These are phyloP conservation scores for Baudoinia panamericana DNA, from an alignment of 495 filamentous ascomycete species.

Conservation along the genomic window DNA sequence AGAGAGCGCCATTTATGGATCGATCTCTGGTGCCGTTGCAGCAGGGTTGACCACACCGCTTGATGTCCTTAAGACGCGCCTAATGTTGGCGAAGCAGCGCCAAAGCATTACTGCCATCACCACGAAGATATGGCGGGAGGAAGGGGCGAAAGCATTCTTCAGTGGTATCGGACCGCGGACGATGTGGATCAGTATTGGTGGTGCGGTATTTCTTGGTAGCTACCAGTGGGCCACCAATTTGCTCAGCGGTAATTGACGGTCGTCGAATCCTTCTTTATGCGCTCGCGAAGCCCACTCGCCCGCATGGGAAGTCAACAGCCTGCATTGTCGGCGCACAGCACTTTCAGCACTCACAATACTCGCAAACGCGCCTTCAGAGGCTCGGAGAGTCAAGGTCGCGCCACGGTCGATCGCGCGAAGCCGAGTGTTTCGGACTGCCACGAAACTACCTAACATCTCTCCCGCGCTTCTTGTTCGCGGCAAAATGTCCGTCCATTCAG, in stretches of 20 bases:
- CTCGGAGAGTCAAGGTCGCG: no score
- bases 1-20: slow-evolving; percentile 80
- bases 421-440: no score
- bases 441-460: no score
- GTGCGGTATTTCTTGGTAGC: slow-evolving; percentile 87
- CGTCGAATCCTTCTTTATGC: no score
- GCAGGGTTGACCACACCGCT: slow-evolving; percentile 84
- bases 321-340: no score
- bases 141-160: slow-evolving; percentile 69
- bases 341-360: no score
- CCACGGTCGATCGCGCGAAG: no score
- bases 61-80: slow-evolving; percentile 90
- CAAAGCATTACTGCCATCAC: slow-evolving; percentile 47
- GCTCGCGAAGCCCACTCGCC: no score
- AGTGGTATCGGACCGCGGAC: slow-evolving; percentile 77
- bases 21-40: slow-evolving; percentile 68
- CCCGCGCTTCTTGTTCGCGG: no score
- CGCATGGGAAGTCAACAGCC: no score
- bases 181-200: slow-evolving; percentile 87
- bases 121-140: slow-evolving; percentile 50
- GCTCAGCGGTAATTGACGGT: slow-evolving; percentile 18
- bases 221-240: slow-evolving; percentile 48
- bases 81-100: slow-evolving; percentile 65
- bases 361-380: no score
- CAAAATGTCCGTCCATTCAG: no score